Percentiles rank a stretch among this genome's conserved stretches.
Evolutionary conservation across 2,329 filamentous ascomycete species (phyloP).

Genomic region (Aspergillus candidus): DNA sequence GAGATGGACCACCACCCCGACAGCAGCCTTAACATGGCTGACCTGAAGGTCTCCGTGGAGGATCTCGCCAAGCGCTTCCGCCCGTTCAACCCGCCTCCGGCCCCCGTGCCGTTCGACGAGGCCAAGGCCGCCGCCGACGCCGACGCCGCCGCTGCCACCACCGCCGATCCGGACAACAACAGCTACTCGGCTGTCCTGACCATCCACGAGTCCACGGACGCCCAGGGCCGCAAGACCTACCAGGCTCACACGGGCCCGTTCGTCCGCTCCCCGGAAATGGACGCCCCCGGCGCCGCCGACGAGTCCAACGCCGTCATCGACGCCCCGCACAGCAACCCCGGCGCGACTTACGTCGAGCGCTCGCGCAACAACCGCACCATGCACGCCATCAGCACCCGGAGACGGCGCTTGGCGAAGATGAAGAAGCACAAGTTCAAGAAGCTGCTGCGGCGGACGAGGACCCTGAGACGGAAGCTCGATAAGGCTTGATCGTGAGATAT

Average conservation of each 20-base stretch:
- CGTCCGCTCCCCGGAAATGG: slow-evolving; percentile 36
- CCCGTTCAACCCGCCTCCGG: slow-evolving; percentile 80
- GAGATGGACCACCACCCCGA: slow-evolving; percentile 15
- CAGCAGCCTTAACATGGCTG: slow-evolving; percentile 46
- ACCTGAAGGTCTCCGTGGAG: slow-evolving; percentile 61
- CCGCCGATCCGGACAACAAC: slow-evolving; percentile 35
- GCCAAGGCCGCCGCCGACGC: slow-evolving; percentile 30
- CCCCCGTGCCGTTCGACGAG: slow-evolving; percentile 58
- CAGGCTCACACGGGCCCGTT: slow-evolving; percentile 48
- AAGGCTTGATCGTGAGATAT: slow-evolving; percentile 40
- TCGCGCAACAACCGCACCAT: slow-evolving; percentile 57
- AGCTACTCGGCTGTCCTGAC: slow-evolving; percentile 47
- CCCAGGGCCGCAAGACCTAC: slow-evolving; percentile 47
- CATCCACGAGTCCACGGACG: slow-evolving; percentile 48
- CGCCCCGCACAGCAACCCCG: slow-evolving; percentile 44
- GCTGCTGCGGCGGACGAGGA: slow-evolving; percentile 86
- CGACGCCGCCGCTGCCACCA: slow-evolving; percentile 26
- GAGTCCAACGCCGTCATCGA: slow-evolving; percentile 43
- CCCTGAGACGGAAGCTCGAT: slow-evolving; percentile 77
- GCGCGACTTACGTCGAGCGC: slow-evolving; percentile 58
- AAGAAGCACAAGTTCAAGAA: slow-evolving; percentile 99
- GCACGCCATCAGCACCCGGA: slow-evolving; percentile 81
- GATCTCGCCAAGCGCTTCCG: slow-evolving; percentile 64
- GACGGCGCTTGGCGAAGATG: slow-evolving; percentile 94
- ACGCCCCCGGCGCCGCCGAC: slow-evolving; percentile 27